Evolutionary conservation across 2,329 filamentous ascomycete species (phyloP).

Genomic region (Diplodia seriata): DNA sequence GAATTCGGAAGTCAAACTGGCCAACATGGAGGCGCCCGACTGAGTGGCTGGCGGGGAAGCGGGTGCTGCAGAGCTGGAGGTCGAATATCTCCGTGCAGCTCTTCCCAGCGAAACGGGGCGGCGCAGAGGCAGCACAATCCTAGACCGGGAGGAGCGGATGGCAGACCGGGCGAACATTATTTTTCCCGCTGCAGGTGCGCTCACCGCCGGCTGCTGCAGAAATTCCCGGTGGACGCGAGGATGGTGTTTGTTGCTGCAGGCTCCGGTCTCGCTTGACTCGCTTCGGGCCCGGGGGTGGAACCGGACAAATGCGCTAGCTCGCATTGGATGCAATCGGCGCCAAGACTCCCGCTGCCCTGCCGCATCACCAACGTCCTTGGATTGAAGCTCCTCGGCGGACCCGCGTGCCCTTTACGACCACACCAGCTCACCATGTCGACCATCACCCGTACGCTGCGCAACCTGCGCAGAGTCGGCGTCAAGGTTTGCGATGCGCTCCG

Average conservation of each 20-base stretch:
- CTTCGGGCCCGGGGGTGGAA: slow-evolving; percentile 8
- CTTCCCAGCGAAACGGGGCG: slow-evolving; percentile 36
- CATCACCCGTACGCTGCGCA: slow-evolving; percentile 81
- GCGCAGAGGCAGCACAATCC: slow-evolving; percentile 18
- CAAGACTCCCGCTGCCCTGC: slow-evolving; percentile 23
- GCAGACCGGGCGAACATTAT: slow-evolving; percentile 31
- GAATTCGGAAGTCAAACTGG: slow-evolving; percentile 72
- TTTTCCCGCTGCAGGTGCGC: not conserved
- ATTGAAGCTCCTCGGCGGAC: slow-evolving; percentile 13
- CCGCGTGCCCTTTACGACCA: slow-evolving; percentile 8
- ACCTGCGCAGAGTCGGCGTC: slow-evolving; percentile 84
- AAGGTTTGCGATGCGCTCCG: slow-evolving; percentile 65
- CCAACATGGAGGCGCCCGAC: slow-evolving; percentile 63
- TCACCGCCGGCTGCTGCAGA: slow-evolving; percentile 12
- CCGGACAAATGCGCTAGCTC: slow-evolving; percentile 14
- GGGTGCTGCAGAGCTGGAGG: slow-evolving; percentile 40
- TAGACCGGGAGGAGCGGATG: slow-evolving; percentile 9
- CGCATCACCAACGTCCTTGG: slow-evolving; percentile 23
- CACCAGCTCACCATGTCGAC: slow-evolving; percentile 78
- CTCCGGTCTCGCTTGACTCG: slow-evolving; percentile 8
- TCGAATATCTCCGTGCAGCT: slow-evolving; percentile 44
- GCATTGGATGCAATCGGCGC: slow-evolving; percentile 15
- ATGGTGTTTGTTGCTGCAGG: slow-evolving; percentile 10
- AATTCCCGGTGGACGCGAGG: not conserved
- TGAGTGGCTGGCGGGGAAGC: slow-evolving; percentile 40